phyloP scores from a whole-genome alignment of 768 basidiomycete genomes.

The Pleurotus tuber-regium region DNA sequence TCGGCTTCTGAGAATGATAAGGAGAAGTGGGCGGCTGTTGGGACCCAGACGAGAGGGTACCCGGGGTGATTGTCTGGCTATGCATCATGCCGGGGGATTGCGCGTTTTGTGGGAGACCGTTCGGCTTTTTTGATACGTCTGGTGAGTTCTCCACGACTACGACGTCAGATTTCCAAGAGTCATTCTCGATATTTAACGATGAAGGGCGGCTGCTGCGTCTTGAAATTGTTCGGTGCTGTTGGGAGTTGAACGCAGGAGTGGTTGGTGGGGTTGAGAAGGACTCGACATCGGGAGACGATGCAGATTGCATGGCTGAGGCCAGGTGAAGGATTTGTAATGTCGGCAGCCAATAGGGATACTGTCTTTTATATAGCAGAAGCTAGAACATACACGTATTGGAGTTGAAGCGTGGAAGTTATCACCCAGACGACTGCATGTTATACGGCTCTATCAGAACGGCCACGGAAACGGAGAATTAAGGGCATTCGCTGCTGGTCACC shows the following conservation, averaged over 20 bases:
- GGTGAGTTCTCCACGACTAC: constrained; percentile 39
- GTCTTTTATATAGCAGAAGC: background rate
- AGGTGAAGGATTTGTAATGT: background rate
- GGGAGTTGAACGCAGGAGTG: constrained; percentile 25
- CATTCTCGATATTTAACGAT: constrained; percentile 40
- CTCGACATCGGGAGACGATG: constrained; percentile 31
- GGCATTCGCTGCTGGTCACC: too few species aligned
- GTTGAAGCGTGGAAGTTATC: background rate
- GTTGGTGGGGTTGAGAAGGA: constrained; percentile 43
- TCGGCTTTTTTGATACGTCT: constrained; percentile 21
- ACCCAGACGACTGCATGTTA: constrained; percentile 1
- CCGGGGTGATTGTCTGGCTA: constrained; percentile 11
- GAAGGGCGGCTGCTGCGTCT: constrained; percentile 41
- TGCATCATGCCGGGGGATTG: constrained; percentile 5
- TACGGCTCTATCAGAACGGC: constrained; percentile 3
- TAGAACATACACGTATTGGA: background rate
- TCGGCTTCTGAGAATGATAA: constrained; percentile 29
- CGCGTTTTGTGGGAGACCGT: constrained; percentile 11
- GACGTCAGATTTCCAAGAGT: constrained; percentile 42
- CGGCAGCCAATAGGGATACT: background rate
- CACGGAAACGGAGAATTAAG: too few species aligned
- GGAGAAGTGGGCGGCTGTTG: constrained; percentile 15
- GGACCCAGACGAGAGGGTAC: constrained; percentile 12
- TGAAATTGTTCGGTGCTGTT: constrained; percentile 28
- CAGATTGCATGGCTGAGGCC: constrained; percentile 2